These are phyloP conservation scores for Aspergillus carlsbadensis DNA, from an alignment of 495 filamentous ascomycete species.

Conservation along the genomic window DNA sequence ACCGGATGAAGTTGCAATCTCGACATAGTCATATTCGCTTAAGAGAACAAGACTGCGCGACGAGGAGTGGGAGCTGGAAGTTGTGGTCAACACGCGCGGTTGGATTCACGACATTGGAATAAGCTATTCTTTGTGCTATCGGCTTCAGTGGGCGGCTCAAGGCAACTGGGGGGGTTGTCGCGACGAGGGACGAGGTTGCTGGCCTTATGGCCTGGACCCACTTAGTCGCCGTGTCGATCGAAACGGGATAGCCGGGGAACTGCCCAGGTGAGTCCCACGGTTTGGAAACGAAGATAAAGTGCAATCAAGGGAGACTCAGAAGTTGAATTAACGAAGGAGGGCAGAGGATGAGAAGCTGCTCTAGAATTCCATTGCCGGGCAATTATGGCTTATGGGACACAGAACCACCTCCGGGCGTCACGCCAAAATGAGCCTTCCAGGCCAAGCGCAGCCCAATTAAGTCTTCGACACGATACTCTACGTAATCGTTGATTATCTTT, in stretches of 20 bases:
- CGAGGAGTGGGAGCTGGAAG: background rate
- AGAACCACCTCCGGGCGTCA: background rate
- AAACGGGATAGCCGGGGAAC: background rate
- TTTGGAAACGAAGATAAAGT: background rate
- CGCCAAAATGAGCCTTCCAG: too few relatives aligned
- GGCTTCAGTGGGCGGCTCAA: background rate
- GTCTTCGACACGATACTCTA: too few relatives aligned
- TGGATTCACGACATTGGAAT: background rate
- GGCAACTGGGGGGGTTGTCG: background rate
- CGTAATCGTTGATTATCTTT: too few relatives aligned
- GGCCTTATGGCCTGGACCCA: slow-evolving; percentile 9
- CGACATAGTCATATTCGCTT: slow-evolving; percentile 24
- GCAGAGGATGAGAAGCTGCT: background rate
- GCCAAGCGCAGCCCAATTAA: too few relatives aligned
- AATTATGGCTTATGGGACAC: background rate
- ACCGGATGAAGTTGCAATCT: slow-evolving; percentile 14
- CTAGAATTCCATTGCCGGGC: background rate
- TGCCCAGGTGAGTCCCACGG: too few relatives aligned
- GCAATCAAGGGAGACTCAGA: background rate
- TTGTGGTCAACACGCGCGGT: slow-evolving; percentile 2
- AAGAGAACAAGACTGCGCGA: slow-evolving; percentile 12
- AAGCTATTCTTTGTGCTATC: background rate
- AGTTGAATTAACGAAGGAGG: background rate
- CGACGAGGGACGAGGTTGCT: slow-evolving; percentile 5
- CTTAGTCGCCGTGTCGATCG: slow-evolving; percentile 15